These are phyloP conservation scores for Penicillium hordei DNA, from an alignment of 2,329 filamentous ascomycete genomes.

Conservation along the genomic window DNA sequence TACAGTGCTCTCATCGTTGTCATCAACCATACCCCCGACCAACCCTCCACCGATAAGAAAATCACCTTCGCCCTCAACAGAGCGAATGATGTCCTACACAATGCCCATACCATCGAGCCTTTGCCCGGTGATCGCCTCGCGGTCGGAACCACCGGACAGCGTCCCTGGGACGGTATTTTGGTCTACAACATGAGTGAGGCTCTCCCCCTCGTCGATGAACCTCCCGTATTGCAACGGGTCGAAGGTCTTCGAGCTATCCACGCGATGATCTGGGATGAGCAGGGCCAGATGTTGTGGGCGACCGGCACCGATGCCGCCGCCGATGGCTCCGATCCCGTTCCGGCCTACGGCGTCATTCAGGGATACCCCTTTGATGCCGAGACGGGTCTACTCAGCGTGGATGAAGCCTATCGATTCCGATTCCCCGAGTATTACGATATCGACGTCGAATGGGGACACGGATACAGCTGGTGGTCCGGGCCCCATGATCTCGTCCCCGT, in stretches of 20 bases:
- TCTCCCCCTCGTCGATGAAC: constrained; percentile 20
- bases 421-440: constrained; percentile 17
- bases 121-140: constrained; percentile 24
- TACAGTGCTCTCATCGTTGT: constrained; percentile 24
- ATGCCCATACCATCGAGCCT: constrained; percentile 24
- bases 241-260: constrained; percentile 27
- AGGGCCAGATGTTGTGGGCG: constrained; percentile 26
- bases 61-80: constrained; percentile 27
- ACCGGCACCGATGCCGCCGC: constrained; percentile 25
- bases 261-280: constrained; percentile 29
- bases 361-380: constrained; percentile 24
- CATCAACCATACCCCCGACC: constrained; percentile 26
- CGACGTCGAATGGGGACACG: constrained; percentile 25
- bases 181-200: constrained; percentile 24
- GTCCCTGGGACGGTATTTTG: constrained; percentile 26
- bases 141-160: constrained; percentile 25
- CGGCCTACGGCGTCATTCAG: constrained; percentile 21
- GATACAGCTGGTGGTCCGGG: constrained; percentile 26
- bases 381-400: constrained; percentile 18
- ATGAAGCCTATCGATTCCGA: constrained; percentile 16
- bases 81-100: constrained; percentile 22
- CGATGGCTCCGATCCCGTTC: constrained; percentile 24
- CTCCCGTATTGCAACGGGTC: constrained; percentile 25
- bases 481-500: constrained; percentile 28
- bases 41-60: constrained; percentile 22